Evolutionary conservation across 2,329 filamentous ascomycete species (phyloP).

Genomic region (Neonectria magnoliae): DNA sequence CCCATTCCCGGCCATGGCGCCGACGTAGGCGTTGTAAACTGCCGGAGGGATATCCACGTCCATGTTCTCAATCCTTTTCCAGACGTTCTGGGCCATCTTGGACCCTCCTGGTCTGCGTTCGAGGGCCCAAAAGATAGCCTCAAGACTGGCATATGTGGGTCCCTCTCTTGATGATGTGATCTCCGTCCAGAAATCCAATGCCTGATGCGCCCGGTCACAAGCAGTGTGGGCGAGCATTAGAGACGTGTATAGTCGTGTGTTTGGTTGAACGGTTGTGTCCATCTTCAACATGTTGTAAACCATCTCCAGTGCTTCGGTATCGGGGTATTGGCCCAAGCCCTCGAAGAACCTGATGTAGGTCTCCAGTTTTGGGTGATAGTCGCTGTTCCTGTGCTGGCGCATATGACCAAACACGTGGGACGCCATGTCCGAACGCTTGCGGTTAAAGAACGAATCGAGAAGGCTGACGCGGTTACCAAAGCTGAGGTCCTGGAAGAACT

Average conservation of each 20-base stretch:
- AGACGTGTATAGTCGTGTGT: constrained; percentile 81
- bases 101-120: constrained; percentile 69
- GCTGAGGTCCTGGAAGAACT: constrained; percentile 74
- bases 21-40: constrained; percentile 81
- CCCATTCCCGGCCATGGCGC: constrained; percentile 78
- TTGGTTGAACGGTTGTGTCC: constrained; percentile 81
- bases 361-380: constrained; percentile 73
- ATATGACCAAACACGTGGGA: constrained; percentile 91
- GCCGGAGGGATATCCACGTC: constrained; percentile 79
- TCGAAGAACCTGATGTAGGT: constrained; percentile 84
- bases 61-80: constrained; percentile 76
- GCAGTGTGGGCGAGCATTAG: constrained; percentile 87
- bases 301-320: constrained; percentile 72
- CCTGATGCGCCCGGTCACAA: constrained; percentile 71
- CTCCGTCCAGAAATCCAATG: constrained; percentile 83
- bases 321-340: constrained; percentile 70
- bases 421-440: constrained; percentile 84
- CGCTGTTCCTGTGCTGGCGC: constrained; percentile 76
- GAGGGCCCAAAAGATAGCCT: constrained; percentile 83
- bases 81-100: constrained; percentile 72
- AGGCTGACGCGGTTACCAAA: constrained; percentile 72
- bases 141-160: constrained; percentile 82
- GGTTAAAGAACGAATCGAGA: constrained; percentile 84
- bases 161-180: constrained; percentile 88
- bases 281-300: constrained; percentile 96